Evolutionary conservation across 331 rosid genomes (phyloP).

Genomic region (Rosa hybrid): DNA sequence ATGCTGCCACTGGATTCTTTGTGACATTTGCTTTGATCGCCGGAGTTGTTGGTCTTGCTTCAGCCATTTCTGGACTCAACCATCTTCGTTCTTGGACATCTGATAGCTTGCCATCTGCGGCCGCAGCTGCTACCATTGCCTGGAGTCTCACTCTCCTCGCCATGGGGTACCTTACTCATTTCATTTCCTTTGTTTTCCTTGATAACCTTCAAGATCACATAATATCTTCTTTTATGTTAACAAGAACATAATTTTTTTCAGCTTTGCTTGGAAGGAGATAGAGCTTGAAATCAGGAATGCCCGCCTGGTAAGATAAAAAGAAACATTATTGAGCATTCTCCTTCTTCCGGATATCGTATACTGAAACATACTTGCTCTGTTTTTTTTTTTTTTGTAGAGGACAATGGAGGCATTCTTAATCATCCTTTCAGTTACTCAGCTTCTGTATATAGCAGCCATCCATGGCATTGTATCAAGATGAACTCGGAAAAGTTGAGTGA

Average conservation of each 20-base stretch:
- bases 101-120: conserved; percentile 75
- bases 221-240: background rate
- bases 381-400: conserved; percentile 43
- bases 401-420: conserved; percentile 90
- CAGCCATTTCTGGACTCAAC: conserved; percentile 60
- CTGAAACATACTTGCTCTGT: background rate
- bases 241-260: conserved; percentile 26
- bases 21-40: conserved; percentile 73
- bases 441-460: conserved; percentile 62
- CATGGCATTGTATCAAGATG: conserved; percentile 44
- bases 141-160: conserved; percentile 85
- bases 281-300: conserved; percentile 59
- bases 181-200: background rate
- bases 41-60: conserved; percentile 79
- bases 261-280: conserved; percentile 87
- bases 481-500: conserved; percentile 17
- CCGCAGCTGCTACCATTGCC: conserved; percentile 65
- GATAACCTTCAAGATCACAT: background rate
- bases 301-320: conserved; percentile 55
- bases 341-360: background rate
- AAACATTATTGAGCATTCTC: background rate
- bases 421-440: conserved; percentile 83
- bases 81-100: conserved; percentile 66
- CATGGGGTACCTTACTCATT: conserved; percentile 58
- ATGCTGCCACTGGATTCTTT: conserved; percentile 88